These are phyloP conservation scores for Stagonosporopsis vannaccii DNA, from an alignment of 2,329 filamentous ascomycete genomes.

Conservation along the genomic window DNA sequence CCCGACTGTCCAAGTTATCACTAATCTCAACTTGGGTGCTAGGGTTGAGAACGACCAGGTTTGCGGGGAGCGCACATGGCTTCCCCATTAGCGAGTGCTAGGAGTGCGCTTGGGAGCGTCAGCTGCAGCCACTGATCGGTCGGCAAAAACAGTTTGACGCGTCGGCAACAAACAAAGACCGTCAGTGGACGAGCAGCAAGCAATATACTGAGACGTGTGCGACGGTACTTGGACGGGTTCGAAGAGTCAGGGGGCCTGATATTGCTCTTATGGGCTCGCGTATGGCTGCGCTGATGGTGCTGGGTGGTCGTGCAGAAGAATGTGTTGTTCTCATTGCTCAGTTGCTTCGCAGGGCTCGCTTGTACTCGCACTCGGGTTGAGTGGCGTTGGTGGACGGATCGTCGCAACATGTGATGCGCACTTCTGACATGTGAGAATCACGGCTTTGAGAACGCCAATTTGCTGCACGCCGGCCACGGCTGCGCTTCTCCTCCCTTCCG, in stretches of 20 bases:
- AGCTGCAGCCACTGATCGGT: conserved; percentile 7
- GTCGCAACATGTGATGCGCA: conserved; percentile 28
- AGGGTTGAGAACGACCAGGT: neutral
- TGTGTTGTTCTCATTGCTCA: neutral
- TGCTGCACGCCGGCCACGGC: conserved; percentile 21
- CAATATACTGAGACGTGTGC: conserved; percentile 3
- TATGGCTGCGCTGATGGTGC: neutral
- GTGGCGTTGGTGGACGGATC: conserved; percentile 24
- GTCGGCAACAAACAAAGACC: neutral
- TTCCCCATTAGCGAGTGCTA: conserved; percentile 6
- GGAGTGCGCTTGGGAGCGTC: neutral
- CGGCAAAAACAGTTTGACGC: conserved; percentile 1
- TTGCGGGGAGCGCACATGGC: conserved; percentile 17
- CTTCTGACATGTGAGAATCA: conserved; percentile 34
- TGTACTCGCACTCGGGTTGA: conserved; percentile 8
- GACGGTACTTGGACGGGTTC: neutral
- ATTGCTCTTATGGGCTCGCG: neutral
- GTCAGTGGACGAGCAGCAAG: neutral
- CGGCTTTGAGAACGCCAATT: conserved; percentile 27
- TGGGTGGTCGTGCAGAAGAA: conserved; percentile 1
- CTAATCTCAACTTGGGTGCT: neutral
- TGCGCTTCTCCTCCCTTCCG: conserved; percentile 11
- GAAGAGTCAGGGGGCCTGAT: neutral
- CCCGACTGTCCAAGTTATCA: neutral
- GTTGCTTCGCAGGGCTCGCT: neutral